Evolutionary conservation across 768 basidiomycete species (phyloP).

Genomic region (Podaxis carcinomalis): DNA sequence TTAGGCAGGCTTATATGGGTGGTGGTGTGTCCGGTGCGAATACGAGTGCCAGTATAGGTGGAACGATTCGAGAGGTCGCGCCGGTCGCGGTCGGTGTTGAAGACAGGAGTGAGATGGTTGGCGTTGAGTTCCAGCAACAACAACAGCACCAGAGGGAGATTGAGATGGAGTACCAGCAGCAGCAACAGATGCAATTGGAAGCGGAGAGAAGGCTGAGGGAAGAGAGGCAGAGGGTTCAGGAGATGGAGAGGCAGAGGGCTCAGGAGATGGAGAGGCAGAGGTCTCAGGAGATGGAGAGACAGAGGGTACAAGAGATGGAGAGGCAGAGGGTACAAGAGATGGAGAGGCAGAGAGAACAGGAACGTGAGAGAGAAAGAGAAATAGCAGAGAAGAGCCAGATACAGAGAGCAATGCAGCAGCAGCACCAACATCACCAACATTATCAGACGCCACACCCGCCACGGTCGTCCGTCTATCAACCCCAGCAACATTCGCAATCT

Average conservation of each 20-base stretch:
- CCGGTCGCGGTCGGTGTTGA: slow-evolving; percentile 8
- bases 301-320: background rate
- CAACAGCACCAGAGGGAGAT: slow-evolving; percentile 15
- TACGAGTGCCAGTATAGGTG: slow-evolving; percentile 27
- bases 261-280: no score
- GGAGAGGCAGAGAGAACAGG: slow-evolving; percentile 13
- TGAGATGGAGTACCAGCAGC: slow-evolving; percentile 16
- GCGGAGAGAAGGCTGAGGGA: slow-evolving; percentile 20
- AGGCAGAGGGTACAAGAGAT: slow-evolving; percentile 12
- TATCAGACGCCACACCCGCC: no score
- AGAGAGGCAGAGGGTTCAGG: no score
- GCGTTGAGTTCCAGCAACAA: slow-evolving; percentile 20
- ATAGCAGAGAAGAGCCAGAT: slow-evolving; percentile 12
- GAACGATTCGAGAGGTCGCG: slow-evolving; percentile 20
- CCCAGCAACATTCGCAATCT: slow-evolving; percentile 11
- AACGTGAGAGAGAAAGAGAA: slow-evolving; percentile 18
- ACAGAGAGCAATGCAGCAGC: slow-evolving; percentile 17
- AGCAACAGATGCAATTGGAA: slow-evolving; percentile 22
- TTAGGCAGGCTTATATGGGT: slow-evolving; percentile 38
- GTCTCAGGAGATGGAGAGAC: no score
- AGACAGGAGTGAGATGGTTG: slow-evolving; percentile 14
- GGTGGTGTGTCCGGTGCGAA: background rate
- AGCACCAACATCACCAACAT: slow-evolving; percentile 5
- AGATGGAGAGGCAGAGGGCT: no score
- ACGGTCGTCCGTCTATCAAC: background rate